phyloP scores from a whole-genome alignment of 768 basidiomycete species.

The Boletus coccyginus region DNA sequence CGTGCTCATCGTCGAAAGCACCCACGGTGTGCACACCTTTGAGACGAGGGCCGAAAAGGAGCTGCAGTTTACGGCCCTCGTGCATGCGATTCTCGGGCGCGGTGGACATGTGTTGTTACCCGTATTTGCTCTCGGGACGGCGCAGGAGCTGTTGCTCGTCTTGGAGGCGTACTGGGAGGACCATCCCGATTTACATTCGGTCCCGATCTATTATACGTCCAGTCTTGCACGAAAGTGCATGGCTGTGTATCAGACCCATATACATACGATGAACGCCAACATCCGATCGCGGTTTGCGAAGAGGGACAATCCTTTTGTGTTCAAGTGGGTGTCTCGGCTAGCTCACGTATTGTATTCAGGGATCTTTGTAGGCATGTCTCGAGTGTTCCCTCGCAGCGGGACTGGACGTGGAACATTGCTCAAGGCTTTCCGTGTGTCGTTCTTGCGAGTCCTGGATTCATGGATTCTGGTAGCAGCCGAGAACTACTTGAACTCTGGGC shows the following conservation, averaged over 20 bases:
- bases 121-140: constrained; percentile 90
- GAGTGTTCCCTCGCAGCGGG: constrained; percentile 67
- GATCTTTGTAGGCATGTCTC: constrained; percentile 61
- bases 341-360: neutral
- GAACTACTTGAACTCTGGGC: constrained; percentile 95
- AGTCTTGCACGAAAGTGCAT: constrained; percentile 93
- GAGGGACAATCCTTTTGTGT: constrained; percentile 97
- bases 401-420: constrained; percentile 85
- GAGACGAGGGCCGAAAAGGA: constrained; percentile 89
- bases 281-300: constrained; percentile 87
- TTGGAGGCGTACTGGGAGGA: constrained; percentile 96
- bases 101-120: constrained; percentile 95
- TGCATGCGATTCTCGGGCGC: constrained; percentile 86
- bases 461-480: constrained; percentile 86
- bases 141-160: constrained; percentile 89
- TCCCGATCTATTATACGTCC: constrained; percentile 94
- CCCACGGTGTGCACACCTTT: constrained; percentile 89
- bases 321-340: constrained; percentile 64
- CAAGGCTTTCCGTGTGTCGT: constrained; percentile 94
- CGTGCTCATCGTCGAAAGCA: constrained; percentile 95
- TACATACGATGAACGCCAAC: constrained; percentile 94
- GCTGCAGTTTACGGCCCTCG: constrained; percentile 80
- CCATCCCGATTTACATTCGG: constrained; percentile 87
- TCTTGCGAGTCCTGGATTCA: constrained; percentile 91
- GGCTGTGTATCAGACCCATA: constrained; percentile 95